Percentiles rank a stretch among this genome's conserved stretches.
These are phyloP conservation scores for Ehretia macrophylla DNA, from an alignment of 257 asterid genomes.

Conservation along the genomic window DNA sequence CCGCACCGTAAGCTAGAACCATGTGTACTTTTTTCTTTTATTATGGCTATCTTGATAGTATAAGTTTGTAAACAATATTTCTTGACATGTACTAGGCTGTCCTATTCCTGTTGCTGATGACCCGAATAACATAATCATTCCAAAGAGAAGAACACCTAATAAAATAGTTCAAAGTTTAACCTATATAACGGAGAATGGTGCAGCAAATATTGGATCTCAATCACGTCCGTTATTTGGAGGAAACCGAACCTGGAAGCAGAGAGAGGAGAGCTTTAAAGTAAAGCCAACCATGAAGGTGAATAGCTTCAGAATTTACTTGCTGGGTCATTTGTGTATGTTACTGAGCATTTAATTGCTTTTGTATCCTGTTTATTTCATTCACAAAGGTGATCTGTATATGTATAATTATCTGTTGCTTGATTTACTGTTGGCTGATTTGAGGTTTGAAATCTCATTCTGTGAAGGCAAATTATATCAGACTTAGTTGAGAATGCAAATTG, in stretches of 20 bases:
- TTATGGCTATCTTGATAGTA: not conserved
- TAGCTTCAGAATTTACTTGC: not conserved
- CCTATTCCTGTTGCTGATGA: constrained; percentile 59
- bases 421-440: not conserved
- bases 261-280: constrained; percentile 76
- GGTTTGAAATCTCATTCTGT: no score
- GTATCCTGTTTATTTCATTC: no score
- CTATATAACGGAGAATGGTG: constrained; percentile 57
- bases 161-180: constrained; percentile 49
- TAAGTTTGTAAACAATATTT: not conserved
- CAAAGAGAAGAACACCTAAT: constrained; percentile 51
- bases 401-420: not conserved
- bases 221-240: constrained; percentile 86
- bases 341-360: no score
- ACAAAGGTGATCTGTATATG: not conserved
- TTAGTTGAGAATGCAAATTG: not conserved
- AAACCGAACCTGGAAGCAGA: constrained; percentile 73
- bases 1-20: constrained; percentile 69
- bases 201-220: constrained; percentile 46
- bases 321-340: not conserved
- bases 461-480: not conserved
- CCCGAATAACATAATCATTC: constrained; percentile 62
- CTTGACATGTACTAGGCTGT: constrained; percentile 49
- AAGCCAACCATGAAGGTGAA: constrained; percentile 78
- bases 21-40: not conserved